Evolutionary conservation across 1,139 yeast species (phyloP).

Genomic region (Pichiaceae sp.): DNA sequence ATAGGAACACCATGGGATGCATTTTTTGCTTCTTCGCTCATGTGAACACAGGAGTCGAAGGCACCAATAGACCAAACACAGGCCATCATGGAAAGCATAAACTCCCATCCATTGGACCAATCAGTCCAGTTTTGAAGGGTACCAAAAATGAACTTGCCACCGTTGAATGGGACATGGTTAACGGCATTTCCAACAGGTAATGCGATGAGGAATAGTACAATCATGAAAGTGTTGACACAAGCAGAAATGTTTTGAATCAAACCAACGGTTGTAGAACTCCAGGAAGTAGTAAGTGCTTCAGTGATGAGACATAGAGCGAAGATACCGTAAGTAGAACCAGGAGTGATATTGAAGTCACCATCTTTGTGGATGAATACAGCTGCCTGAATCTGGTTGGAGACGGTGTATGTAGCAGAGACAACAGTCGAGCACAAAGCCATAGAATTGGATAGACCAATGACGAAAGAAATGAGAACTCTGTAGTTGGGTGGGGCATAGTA

Average conservation of each 20-base stretch:
- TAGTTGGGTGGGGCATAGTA: conserved; percentile 41
- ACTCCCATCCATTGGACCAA: conserved; percentile 63
- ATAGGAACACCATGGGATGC: conserved; percentile 60
- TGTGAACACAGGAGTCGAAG: conserved; percentile 65
- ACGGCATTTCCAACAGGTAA: conserved; percentile 48
- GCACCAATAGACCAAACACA: conserved; percentile 63
- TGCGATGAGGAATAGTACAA: conserved; percentile 52
- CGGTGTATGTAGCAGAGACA: conserved; percentile 51
- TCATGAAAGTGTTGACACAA: conserved; percentile 41
- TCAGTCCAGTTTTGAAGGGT: conserved; percentile 42
- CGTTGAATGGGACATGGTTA: conserved; percentile 26
- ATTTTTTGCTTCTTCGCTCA: conserved; percentile 63
- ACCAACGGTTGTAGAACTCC: conserved; percentile 46
- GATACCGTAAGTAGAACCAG: conserved; percentile 43
- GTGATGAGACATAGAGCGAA: conserved; percentile 42
- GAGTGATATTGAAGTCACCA: conserved; percentile 39
- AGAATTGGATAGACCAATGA: conserved; percentile 53
- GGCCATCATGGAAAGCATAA: conserved; percentile 51
- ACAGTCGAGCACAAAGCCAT: conserved; percentile 50
- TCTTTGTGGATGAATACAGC: conserved; percentile 39
- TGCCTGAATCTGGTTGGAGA: conserved; percentile 44
- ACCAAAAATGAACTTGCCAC: conserved; percentile 44
- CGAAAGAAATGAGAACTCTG: conserved; percentile 37
- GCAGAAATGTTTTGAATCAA: conserved; percentile 54
- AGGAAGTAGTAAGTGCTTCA: conserved; percentile 36